phyloP scores from a whole-genome alignment of 1,284 basidiomycete species.

The Stygiomarasmius scandens region DNA sequence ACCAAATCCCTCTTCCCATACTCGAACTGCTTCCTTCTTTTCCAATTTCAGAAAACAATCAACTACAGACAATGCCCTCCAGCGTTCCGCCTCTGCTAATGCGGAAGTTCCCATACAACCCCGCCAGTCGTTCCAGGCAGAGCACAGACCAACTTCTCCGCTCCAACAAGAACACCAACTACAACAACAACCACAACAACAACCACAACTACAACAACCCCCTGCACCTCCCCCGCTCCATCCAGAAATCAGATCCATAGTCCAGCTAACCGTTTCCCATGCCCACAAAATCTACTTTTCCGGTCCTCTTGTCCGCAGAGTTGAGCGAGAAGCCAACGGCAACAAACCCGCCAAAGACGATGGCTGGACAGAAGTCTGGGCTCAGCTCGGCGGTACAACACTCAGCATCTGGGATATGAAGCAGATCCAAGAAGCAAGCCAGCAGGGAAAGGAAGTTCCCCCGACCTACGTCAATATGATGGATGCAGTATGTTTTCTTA shows the following conservation, averaged over 20 bases:
- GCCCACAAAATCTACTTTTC: conserved; percentile 82
- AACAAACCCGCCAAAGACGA: conserved; percentile 73
- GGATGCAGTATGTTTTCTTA: conserved; percentile 68
- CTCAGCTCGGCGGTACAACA: conserved; percentile 90
- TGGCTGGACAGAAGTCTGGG: conserved; percentile 93
- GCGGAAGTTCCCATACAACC: conserved; percentile 20
- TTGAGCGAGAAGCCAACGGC: conserved; percentile 78
- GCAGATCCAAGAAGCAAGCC: conserved; percentile 80
- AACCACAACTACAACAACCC: conserved; percentile 23
- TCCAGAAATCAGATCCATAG: conserved; percentile 77
- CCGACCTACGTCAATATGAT: conserved; percentile 87
- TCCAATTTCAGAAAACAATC: conserved; percentile 40
- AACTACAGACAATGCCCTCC: not conserved
- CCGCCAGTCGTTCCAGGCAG: conserved; percentile 17
- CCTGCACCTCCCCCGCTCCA: conserved; percentile 48
- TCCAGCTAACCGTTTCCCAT: conserved; percentile 68
- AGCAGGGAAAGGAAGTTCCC: conserved; percentile 80
- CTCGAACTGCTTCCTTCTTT: conserved; percentile 41
- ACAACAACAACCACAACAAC: conserved; percentile 24
- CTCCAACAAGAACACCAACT: conserved; percentile 5
- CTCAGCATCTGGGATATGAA: conserved; percentile 91
- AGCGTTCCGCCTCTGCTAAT: conserved; percentile 6
- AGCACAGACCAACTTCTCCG: conserved; percentile 6
- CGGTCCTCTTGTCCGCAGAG: conserved; percentile 73
- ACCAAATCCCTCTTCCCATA: conserved; percentile 23